A percentile compares a stretch with the other conserved stretches of the same genome.
Conservation (phyloP, 139 green algal genomes). For the Closterium sp. region DNA sequence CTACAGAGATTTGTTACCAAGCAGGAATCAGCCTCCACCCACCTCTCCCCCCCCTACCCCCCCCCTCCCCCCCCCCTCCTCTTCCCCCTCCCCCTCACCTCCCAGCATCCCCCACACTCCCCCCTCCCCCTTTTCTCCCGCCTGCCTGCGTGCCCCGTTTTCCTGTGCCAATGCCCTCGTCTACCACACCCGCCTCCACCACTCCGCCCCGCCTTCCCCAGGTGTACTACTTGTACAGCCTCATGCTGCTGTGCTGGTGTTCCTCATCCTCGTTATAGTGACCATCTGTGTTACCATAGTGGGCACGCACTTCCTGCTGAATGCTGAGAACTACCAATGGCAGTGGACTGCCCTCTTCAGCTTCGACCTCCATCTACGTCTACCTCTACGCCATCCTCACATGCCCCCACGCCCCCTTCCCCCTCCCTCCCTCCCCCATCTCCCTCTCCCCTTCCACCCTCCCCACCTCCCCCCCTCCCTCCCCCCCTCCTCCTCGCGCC, state of each 20-base stretch:
- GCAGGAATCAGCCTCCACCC: background rate
- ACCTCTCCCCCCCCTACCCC: background rate
- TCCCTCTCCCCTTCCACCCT: conserved; percentile 63
- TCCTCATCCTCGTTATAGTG: too few relatives aligned
- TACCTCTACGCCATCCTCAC: conserved; percentile 85
- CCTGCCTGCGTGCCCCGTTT: too few relatives aligned
- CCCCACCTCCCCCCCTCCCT: background rate
- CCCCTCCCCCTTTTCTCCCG: too few relatives aligned
- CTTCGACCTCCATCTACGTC: conserved; percentile 74
- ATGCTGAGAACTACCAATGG: conserved; percentile 96
- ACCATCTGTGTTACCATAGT: conserved; percentile 89
- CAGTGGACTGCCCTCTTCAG: conserved; percentile 87
- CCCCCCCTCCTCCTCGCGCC: background rate
- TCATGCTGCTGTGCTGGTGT: conserved; percentile 92
- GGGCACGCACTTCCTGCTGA: conserved; percentile 93
- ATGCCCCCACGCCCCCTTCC: conserved; percentile 87
- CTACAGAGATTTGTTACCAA: too few relatives aligned
- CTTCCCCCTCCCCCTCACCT: background rate
- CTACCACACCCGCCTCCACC: too few relatives aligned
- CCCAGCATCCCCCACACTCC: too few relatives aligned
- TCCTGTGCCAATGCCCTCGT: too few relatives aligned
- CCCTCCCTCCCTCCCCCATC: conserved; percentile 78
- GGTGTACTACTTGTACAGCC: conserved; percentile 97
- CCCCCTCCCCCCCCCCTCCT: too few relatives aligned
- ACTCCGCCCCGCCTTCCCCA: background rate